A percentile compares a stretch with the other conserved stretches of the same genome.
phyloP scores from a whole-genome alignment of 176 grass and related monocot species.

The Zoysia pacifica region DNA sequence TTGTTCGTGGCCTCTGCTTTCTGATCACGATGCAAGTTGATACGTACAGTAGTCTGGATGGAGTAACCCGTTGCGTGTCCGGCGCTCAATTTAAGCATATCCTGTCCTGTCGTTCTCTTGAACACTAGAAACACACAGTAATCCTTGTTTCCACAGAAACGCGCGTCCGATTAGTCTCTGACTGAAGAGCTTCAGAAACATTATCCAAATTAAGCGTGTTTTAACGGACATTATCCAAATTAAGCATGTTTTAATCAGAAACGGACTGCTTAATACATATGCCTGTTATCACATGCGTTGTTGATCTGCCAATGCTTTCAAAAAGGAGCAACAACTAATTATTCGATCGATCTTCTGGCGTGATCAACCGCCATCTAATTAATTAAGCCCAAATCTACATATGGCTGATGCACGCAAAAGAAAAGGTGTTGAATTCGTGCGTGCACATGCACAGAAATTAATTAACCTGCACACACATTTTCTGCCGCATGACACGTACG shows the following conservation, averaged over 20 bases:
- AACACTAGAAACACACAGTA: background rate
- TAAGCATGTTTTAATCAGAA: constrained; percentile 8
- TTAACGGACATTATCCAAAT: too few species aligned
- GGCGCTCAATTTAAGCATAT: background rate
- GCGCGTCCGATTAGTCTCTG: background rate
- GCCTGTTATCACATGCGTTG: constrained; percentile 24
- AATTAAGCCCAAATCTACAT: too few species aligned
- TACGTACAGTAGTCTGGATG: too few species aligned
- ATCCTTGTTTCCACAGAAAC: background rate
- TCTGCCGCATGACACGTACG: too few species aligned
- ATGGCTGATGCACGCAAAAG: too few species aligned
- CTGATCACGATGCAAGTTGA: background rate
- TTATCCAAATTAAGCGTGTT: background rate
- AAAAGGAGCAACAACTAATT: background rate
- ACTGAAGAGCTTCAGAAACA: background rate
- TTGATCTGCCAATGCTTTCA: background rate
- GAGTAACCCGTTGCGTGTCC: background rate
- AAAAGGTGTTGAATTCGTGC: too few species aligned
- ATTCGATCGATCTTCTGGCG: too few species aligned
- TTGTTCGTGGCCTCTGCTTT: constrained; percentile 40
- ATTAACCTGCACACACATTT: too few species aligned
- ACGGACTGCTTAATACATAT: background rate
- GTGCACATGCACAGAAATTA: too few species aligned
- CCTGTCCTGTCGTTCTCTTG: background rate
- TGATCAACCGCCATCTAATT: too few species aligned